These are phyloP conservation scores for Aegilops bicornis DNA, from an alignment of 176 grass and related monocot genomes.

Conservation along the genomic window DNA sequence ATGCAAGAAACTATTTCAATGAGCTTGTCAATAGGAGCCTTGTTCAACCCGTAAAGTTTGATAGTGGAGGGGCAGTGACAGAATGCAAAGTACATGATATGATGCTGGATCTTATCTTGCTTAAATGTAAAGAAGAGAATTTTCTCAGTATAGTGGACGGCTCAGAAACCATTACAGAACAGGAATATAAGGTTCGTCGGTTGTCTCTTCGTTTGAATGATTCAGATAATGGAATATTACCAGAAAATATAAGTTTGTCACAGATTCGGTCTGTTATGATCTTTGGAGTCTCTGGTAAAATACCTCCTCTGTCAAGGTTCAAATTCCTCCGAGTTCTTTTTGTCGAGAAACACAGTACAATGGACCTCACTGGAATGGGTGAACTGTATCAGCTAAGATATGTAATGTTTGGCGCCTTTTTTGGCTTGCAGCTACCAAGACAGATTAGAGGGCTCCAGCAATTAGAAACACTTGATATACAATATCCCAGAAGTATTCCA, in stretches of 20 bases:
- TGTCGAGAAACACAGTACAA: rapidly evolving
- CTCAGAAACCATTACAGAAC: neutral
- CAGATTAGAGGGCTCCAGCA: no score
- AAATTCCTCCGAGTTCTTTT: neutral
- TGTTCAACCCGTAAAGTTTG: neutral
- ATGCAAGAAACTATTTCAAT: no score
- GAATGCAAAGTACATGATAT: neutral
- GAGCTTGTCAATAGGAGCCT: neutral
- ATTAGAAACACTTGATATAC: no score
- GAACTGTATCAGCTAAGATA: neutral
- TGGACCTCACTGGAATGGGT: neutral
- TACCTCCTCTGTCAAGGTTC: neutral
- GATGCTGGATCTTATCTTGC: neutral
- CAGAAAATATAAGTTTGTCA: neutral
- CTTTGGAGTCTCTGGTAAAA: neutral
- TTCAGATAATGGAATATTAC: neutral
- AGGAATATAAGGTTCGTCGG: neutral
- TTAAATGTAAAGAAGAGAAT: neutral
- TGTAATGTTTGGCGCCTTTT: rapidly evolving
- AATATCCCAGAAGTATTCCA: no score
- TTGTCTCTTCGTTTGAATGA: neutral
- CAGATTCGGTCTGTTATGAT: neutral
- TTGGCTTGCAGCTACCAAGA: no score
- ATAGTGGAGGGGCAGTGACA: rapidly evolving
- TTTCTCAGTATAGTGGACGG: neutral